Evolutionary conservation across 2,329 filamentous ascomycete genomes (phyloP), one percentile per base, ranked within the genome.

Genomic region (Beauveria sp.): DNA sequence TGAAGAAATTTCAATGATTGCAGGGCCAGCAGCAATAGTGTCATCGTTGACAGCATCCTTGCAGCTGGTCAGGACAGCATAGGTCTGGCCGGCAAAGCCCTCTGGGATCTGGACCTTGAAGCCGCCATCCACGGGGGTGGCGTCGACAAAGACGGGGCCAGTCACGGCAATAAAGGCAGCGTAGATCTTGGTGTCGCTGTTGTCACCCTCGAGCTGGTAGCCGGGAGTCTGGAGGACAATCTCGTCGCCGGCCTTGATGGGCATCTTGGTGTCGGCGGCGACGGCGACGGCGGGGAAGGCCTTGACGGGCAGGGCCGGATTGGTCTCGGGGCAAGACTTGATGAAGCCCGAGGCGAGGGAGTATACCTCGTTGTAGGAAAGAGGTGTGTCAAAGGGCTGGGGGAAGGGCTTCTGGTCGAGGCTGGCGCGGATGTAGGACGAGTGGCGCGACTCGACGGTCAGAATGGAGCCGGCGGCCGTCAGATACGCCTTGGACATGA

Each of bases 281-380:
- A 76, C 74, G 2, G 72, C 70, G 34, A 87, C 72, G 4, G 77
- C 69, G 2, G 56, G 87, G 84, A 84, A 90, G 83, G 64, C 86
- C 76, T 62, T 79, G 81, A 73, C 88, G 79, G 66, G 81, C 85
- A 63, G 87, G 79, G 64, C 81, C 80, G 70, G 90, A 78, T 63
- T 63, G 61, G 84, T 85, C 30, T 80, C 73, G 18, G 88, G 89
- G 77, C 88, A 92, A 34, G 83, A 84, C 61, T 74, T 72, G 77
- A 92, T 91, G 79, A 91, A 91, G 50, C 83, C 82, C 1, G 87
- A 84, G 48, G 88, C 88, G 59, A 92, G 81, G 43, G 87, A 87
- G 79, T 90, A 91, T 72, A 91, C 84, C 64, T 85, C 83, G 65
- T 83, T 81, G 65, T 87, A 84, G 34, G 83, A 82, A 14, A 92